Evolutionary conservation across 164 flowering plant genomes (phyloP).

Genomic region (Akebia trifoliata): DNA sequence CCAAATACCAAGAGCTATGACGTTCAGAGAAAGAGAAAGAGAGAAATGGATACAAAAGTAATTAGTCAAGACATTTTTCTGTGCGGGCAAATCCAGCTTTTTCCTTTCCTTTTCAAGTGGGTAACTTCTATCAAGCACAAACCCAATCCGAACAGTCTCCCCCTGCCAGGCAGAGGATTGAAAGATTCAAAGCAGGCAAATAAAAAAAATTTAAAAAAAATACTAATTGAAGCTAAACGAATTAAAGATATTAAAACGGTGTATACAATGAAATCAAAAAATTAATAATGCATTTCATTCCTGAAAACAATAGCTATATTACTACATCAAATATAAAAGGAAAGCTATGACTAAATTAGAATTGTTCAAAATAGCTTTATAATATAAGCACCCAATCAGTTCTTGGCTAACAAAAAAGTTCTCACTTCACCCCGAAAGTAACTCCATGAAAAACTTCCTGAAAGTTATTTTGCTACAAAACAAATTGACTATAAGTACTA

Average conservation of each 20-base stretch:
- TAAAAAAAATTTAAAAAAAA: background rate
- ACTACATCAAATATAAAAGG: background rate
- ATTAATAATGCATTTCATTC: background rate
- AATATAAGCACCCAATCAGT: no score
- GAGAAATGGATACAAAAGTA: constrained; percentile 81
- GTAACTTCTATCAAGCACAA: constrained; percentile 23
- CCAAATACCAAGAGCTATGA: background rate
- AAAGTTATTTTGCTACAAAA: no score
- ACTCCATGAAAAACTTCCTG: background rate
- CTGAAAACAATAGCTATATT: background rate
- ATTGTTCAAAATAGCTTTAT: background rate
- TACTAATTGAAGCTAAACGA: background rate
- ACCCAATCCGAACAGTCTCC: constrained; percentile 16
- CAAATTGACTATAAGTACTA: no score
- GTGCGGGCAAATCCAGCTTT: constrained; percentile 68
- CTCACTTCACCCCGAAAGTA: background rate
- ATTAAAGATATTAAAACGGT: background rate
- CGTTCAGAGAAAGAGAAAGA: constrained; percentile 4
- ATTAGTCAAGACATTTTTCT: constrained; percentile 84
- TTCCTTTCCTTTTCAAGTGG: constrained; percentile 43
- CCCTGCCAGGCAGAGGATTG: constrained; percentile 29
- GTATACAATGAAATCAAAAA: background rate
- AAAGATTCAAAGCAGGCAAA: background rate
- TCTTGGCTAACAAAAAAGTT: background rate
- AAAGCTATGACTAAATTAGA: background rate